Conservation (phyloP, 2,329 filamentous ascomycete species). For the Phaeosphaeriaceae sp. region DNA sequence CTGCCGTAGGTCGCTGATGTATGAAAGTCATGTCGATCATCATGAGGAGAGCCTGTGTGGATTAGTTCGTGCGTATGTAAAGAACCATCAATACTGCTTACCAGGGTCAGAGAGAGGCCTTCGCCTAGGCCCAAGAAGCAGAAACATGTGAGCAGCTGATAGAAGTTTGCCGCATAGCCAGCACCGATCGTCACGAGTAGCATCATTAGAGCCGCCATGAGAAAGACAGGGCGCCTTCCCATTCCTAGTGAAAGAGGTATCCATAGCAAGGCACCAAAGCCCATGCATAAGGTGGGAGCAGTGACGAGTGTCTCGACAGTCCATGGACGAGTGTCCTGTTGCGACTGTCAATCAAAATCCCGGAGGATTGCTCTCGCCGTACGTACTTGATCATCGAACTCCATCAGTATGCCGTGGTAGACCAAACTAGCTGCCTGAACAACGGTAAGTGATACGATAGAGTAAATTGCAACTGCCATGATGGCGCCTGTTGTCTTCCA, state of each 20-base stretch:
- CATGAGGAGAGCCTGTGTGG: slow-evolving; percentile 46
- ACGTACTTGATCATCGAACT: slow-evolving; percentile 6
- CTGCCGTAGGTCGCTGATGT: slow-evolving; percentile 44
- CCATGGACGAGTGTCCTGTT: slow-evolving; percentile 25
- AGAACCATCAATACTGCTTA: no score
- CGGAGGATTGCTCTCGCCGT: no score
- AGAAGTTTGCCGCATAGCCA: slow-evolving; percentile 32
- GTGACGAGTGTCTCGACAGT: slow-evolving; percentile 34
- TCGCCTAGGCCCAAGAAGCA: slow-evolving; percentile 46
- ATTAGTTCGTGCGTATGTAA: no score
- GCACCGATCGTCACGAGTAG: slow-evolving; percentile 38
- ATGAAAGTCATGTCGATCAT: slow-evolving; percentile 53
- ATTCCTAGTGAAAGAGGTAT: slow-evolving; percentile 49
- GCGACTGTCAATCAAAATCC: no score
- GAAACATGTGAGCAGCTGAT: slow-evolving; percentile 35
- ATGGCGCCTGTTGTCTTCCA: slow-evolving; percentile 31
- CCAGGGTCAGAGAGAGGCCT: slow-evolving; percentile 38
- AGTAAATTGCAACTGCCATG: slow-evolving; percentile 20
- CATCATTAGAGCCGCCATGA: slow-evolving; percentile 38
- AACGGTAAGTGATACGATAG: slow-evolving; percentile 17
- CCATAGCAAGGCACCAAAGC: slow-evolving; percentile 48
- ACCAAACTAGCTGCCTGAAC: slow-evolving; percentile 30
- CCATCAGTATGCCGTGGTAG: no score
- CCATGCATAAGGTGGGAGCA: slow-evolving; percentile 44
- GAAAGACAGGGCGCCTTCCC: slow-evolving; percentile 48